A percentile compares a stretch with the other conserved stretches of the same genome.
Conservation (phyloP, 805 yeast genomes). For the Saccharomycopsis sp. region DNA sequence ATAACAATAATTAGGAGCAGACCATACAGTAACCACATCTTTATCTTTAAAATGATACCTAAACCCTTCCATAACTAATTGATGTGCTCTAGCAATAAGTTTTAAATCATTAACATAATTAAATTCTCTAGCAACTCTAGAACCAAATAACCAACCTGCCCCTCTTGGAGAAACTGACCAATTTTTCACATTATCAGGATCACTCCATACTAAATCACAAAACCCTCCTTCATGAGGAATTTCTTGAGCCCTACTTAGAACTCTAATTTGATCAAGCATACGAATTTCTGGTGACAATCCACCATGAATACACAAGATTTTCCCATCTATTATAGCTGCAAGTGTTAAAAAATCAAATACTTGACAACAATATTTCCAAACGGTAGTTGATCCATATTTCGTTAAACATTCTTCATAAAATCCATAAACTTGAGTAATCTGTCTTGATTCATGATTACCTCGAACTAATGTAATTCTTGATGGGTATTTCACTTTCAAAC, state of each 20-base stretch:
- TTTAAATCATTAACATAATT: conserved; percentile 88
- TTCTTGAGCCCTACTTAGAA: conserved; percentile 91
- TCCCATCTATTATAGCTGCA: conserved; percentile 95
- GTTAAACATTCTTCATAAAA: conserved; percentile 93
- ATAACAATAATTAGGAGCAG: conserved; percentile 95
- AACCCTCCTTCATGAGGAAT: conserved; percentile 99
- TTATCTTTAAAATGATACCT: conserved; percentile 93
- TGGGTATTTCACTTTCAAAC: conserved; percentile 83
- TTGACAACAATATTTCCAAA: conserved; percentile 95
- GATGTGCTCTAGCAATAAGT: conserved; percentile 94
- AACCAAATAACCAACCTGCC: conserved; percentile 97
- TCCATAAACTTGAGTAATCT: conserved; percentile 98
- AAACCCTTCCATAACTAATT: conserved; percentile 97
- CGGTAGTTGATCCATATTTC: conserved; percentile 90
- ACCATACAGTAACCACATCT: conserved; percentile 97
- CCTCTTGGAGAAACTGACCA: conserved; percentile 99
- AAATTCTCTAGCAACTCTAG: conserved; percentile 89
- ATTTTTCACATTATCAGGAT: conserved; percentile 94
- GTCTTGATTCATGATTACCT: conserved; percentile 97
- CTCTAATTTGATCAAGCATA: conserved; percentile 95
- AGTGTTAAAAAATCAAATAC: conserved; percentile 90
- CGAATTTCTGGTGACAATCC: conserved; percentile 96
- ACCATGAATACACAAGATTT: conserved; percentile 92
- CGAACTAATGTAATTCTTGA: conserved; percentile 81
- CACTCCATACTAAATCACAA: conserved; percentile 96